These are phyloP conservation scores for Strigomonas culicis DNA, from an alignment of 208 protist genomes.

Conservation along the genomic window DNA sequence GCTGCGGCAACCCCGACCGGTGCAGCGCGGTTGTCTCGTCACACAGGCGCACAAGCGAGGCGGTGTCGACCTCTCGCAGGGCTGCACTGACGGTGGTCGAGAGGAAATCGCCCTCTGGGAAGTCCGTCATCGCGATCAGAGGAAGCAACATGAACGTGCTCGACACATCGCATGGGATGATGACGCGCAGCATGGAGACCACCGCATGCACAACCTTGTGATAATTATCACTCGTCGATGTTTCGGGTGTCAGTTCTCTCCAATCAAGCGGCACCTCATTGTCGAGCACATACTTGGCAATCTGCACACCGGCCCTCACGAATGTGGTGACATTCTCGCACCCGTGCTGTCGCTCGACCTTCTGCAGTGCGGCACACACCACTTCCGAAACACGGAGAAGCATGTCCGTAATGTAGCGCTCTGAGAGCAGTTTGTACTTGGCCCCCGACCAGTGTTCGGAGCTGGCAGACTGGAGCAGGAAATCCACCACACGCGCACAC, in stretches of 20 bases:
- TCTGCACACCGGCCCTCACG: constrained; percentile 1
- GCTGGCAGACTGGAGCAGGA: neutral
- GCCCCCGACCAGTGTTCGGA: neutral
- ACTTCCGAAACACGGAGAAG: neutral
- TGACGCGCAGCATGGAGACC: constrained; percentile 16
- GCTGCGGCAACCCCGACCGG: constrained; percentile 18
- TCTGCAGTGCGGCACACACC: neutral
- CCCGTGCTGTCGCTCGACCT: neutral
- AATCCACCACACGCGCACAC: neutral
- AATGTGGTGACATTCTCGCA: neutral
- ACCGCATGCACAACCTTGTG: constrained; percentile 23
- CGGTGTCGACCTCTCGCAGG: constrained; percentile 13
- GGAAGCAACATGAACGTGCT: constrained; percentile 31
- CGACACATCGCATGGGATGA: constrained; percentile 16
- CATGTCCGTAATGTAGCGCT: neutral
- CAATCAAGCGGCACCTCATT: constrained; percentile 55
- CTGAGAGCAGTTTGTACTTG: neutral
- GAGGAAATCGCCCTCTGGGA: constrained; percentile 20
- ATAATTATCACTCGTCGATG: constrained; percentile 19
- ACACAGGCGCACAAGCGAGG: constrained; percentile 15
- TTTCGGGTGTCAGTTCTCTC: constrained; percentile 31
- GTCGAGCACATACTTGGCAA: constrained; percentile 18
- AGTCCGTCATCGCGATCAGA: constrained; percentile 31
- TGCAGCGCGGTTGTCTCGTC: constrained; percentile 22
- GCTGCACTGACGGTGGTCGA: constrained; percentile 10